Percentiles rank a stretch among this genome's conserved stretches.
These are phyloP conservation scores for Herpotrichia juniperi DNA, from an alignment of 2,329 filamentous ascomycete genomes.

Conservation along the genomic window DNA sequence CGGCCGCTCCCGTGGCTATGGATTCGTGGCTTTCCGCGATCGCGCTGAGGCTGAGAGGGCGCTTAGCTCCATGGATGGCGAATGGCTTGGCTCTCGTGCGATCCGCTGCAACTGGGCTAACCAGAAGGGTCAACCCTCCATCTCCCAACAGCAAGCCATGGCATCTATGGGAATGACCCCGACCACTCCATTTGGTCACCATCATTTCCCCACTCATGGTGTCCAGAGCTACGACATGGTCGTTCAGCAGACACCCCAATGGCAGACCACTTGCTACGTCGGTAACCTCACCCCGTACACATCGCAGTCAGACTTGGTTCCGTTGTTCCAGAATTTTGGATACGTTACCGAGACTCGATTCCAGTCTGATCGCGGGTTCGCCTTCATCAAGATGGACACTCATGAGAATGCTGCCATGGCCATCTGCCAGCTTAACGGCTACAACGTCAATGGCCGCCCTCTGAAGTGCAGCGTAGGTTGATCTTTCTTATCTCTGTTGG, in stretches of 20 bases:
- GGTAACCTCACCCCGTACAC: conserved; percentile 98
- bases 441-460: conserved; percentile 95
- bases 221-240: conserved; percentile 98
- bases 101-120: conserved; percentile 99
- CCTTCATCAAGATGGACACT: conserved; percentile 98
- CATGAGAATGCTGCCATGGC: conserved; percentile 98
- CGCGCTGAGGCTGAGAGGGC: conserved; percentile 94
- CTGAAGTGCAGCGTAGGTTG: conserved; percentile 95
- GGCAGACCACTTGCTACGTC: conserved; percentile 99
- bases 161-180: conserved; percentile 97
- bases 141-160: conserved; percentile 97
- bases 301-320: conserved; percentile 94
- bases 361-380: conserved; percentile 96
- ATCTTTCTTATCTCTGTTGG: conserved; percentile 20
- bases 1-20: conserved; percentile 93
- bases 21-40: conserved; percentile 96
- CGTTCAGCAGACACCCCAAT: conserved; percentile 89
- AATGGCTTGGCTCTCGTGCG: conserved; percentile 97
- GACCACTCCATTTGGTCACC: conserved; percentile 93
- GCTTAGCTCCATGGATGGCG: conserved; percentile 95
- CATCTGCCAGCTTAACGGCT: conserved; percentile 96
- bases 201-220: conserved; percentile 96
- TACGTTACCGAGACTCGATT: conserved; percentile 97
- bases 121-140: conserved; percentile 99
- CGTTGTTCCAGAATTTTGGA: conserved; percentile 97